Conservation (phyloP, 306 rosid genomes). For the Prunus fruticosa region DNA sequence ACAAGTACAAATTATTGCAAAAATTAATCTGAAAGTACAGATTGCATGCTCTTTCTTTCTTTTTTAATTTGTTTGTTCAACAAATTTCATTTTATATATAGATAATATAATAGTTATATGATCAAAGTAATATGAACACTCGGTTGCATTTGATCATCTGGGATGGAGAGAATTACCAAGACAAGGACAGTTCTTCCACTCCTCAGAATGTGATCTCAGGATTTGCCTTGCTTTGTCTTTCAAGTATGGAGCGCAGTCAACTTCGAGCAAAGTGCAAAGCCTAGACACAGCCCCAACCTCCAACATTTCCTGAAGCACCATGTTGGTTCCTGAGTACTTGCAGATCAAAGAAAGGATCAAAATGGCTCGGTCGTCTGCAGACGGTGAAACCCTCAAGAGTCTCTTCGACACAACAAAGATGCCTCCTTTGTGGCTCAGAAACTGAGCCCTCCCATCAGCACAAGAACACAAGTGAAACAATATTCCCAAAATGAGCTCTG, state of each 20-base stretch:
- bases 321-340: conserved; percentile 40
- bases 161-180: conserved; percentile 16
- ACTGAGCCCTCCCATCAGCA: conserved; percentile 64
- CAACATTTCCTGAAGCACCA: conserved; percentile 59
- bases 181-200: conserved; percentile 62
- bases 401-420: conserved; percentile 43
- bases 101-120: too few species aligned
- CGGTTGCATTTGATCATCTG: neutral
- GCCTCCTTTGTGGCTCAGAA: conserved; percentile 50
- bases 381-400: conserved; percentile 43
- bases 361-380: conserved; percentile 50
- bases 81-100: neutral
- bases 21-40: neutral
- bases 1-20: neutral
- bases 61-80: neutral
- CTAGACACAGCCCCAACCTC: conserved; percentile 47
- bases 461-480: conserved; percentile 50
- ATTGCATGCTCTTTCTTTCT: neutral
- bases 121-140: neutral
- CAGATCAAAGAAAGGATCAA: conserved; percentile 43
- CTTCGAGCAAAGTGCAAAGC: conserved; percentile 58
- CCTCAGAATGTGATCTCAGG: conserved; percentile 40
- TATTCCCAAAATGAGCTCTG: conserved; percentile 44
- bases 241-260: conserved; percentile 34
- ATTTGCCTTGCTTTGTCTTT: conserved; percentile 53